A percentile compares a stretch with the other conserved stretches of the same genome.
Conservation (phyloP, 2,329 filamentous ascomycete species). For the Pseudocercospora ulei region DNA sequence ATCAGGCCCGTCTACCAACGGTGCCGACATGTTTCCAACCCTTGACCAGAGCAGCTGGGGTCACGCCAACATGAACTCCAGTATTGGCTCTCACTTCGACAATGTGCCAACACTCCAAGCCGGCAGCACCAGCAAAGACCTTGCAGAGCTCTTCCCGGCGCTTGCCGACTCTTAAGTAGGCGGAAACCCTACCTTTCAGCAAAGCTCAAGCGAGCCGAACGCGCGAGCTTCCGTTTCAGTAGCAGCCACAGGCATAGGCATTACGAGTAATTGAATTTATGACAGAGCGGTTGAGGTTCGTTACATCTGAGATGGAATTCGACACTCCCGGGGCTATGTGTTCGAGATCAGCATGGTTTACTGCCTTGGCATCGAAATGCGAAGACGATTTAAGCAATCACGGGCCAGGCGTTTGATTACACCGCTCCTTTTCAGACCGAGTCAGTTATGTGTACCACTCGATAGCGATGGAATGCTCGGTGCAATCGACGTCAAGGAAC, state of each 20-base stretch:
- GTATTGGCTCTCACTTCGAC: slow-evolving; percentile 19
- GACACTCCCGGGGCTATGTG: slow-evolving; percentile 6
- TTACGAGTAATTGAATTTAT: slow-evolving; percentile 5
- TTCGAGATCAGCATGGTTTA: not conserved
- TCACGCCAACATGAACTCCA: slow-evolving; percentile 30
- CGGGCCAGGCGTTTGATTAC: slow-evolving; percentile 7
- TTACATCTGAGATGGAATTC: slow-evolving; percentile 5
- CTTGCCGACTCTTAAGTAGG: slow-evolving; percentile 11
- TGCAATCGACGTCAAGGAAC: not conserved
- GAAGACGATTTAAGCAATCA: slow-evolving; percentile 2
- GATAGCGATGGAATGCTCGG: not conserved
- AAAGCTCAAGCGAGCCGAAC: not conserved
- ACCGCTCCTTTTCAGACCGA: slow-evolving; percentile 7
- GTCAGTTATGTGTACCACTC: not conserved
- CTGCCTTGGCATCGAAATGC: slow-evolving; percentile 1
- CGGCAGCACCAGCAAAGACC: slow-evolving; percentile 18
- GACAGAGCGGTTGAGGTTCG: slow-evolving; percentile 2
- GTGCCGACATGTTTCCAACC: slow-evolving; percentile 30
- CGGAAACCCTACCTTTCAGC: not conserved
- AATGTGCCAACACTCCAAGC: slow-evolving; percentile 17
- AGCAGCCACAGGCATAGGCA: slow-evolving; percentile 4
- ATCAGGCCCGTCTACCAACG: slow-evolving; percentile 14
- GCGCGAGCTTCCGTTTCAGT: not conserved
- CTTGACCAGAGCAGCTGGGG: slow-evolving; percentile 31
- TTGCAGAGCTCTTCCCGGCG: slow-evolving; percentile 24